phyloP scores from a whole-genome alignment of 208 protist species.

The Jaenimonas drosophilae region DNA sequence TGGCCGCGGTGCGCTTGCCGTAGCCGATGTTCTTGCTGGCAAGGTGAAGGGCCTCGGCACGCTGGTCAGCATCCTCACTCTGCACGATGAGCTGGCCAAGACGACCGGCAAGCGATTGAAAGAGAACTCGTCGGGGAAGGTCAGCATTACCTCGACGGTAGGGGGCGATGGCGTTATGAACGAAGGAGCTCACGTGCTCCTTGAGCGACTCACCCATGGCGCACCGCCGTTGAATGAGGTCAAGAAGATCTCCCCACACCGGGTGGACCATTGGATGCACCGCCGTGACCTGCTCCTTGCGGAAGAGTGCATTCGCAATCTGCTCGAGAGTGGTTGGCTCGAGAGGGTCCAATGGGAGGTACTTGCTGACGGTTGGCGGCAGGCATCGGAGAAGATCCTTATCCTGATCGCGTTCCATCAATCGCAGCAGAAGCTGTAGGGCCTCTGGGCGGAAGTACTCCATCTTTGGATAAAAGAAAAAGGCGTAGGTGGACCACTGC shows the following conservation, averaged over 20 bases:
- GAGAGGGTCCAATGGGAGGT: constrained; percentile 53
- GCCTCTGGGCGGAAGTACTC: constrained; percentile 85
- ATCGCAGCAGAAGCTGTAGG: constrained; percentile 65
- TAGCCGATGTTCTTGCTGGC: constrained; percentile 73
- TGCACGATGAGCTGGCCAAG: constrained; percentile 75
- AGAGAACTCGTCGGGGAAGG: constrained; percentile 53
- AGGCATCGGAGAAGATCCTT: constrained; percentile 7
- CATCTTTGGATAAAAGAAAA: constrained; percentile 82
- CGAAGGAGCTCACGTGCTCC: constrained; percentile 73
- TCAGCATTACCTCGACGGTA: constrained; percentile 80
- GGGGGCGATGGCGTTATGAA: constrained; percentile 78
- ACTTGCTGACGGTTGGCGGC: constrained; percentile 27
- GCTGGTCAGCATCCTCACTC: constrained; percentile 52
- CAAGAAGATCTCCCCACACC: constrained; percentile 78
- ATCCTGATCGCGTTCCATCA: constrained; percentile 29
- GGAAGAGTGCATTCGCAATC: constrained; percentile 74
- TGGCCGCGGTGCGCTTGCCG: constrained; percentile 36
- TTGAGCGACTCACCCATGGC: constrained; percentile 74
- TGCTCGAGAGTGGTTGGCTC: constrained; percentile 71
- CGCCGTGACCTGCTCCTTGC: constrained; percentile 76
- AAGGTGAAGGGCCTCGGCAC: constrained; percentile 58
- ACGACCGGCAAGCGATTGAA: constrained; percentile 64
- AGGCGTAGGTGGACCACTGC: constrained; percentile 71
- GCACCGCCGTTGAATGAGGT: constrained; percentile 53
- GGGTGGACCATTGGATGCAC: constrained; percentile 85